Base-by-base conservation (phyloP, 441 rosid genomes). In the Cnidoscolus chayamansa region DNA sequence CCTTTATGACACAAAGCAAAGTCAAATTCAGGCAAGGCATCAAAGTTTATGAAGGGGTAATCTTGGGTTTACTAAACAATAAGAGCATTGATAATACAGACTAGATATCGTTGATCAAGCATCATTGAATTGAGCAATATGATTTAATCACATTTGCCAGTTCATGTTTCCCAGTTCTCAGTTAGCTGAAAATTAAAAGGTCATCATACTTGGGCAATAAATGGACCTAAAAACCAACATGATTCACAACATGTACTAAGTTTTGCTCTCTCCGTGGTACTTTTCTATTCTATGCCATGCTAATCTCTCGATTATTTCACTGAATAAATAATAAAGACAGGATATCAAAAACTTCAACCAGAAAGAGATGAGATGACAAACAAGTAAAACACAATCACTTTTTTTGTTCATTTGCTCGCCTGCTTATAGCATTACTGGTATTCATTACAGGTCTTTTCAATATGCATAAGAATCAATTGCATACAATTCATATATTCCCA, bases 251-350 rank as follows among this genome's bases (percentile, higher is more conserved):
- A 5, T 40, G 7, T 40, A 40, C 48, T 17, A 17, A 58, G 43
- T 57, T 69, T 32, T 69, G 1, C 20, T 35, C 47, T 17, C 40
- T 47, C 76, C 16, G 7, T 15, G 56, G 20, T 35, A 40, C 50
- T 19, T 50, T 19, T 40, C 45, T 40, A 40, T 40, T 12, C 20
- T 35, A 58, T 49, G 12, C 64, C 6, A 31, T 10, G 7, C 10
- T 17, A 61, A 45, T 47, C 40, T 63, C 17, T 16, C 25, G 31
- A 72, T 63, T 53, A 63, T 55, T 66, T 66, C 32, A 66, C n/a
- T 30, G 54, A 43, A 62, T n/a, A 74, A n/a, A 54, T 65, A 43
- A 30, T 25, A 17, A 30, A 12, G 9, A 35, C 6, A 19, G 10
- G 35, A 51, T 25, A n/a, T 50, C 17, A 10, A 2, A 60, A 68